Percentiles rank a stretch among this genome's conserved stretches.
These are phyloP conservation scores for Trifolium repens DNA, from an alignment of 306 rosid genomes.

Conservation along the genomic window DNA sequence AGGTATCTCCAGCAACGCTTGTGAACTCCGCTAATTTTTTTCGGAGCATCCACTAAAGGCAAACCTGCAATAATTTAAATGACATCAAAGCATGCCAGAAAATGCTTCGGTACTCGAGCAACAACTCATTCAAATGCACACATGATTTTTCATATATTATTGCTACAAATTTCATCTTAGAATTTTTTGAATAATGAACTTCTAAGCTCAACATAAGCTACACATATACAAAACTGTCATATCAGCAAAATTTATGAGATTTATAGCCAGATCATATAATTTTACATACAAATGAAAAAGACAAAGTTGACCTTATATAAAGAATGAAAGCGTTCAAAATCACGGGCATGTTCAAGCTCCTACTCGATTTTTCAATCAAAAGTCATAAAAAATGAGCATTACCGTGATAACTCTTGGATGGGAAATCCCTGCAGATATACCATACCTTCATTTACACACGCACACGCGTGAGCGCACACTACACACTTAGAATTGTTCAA, in stretches of 20 bases:
- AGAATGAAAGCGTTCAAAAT: constrained; percentile 19
- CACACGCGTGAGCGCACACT: too few relatives aligned
- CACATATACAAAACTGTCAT: constrained; percentile 1
- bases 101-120: neutral
- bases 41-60: constrained; percentile 70
- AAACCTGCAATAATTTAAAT: constrained; percentile 63
- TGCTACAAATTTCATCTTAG: neutral
- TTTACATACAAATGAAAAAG: neutral
- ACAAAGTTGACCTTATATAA: constrained; percentile 1
- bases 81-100: constrained; percentile 34
- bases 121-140: constrained; percentile 14
- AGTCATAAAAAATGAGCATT: neutral
- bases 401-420: neutral
- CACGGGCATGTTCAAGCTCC: constrained; percentile 20
- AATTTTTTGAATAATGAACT: constrained; percentile 1
- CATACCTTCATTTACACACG: neutral
- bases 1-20: constrained; percentile 97
- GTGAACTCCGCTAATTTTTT: constrained; percentile 95
- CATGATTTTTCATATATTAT: constrained; percentile 5
- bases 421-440: neutral
- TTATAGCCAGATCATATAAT: neutral
- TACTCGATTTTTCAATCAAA: neutral
- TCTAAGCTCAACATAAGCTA: constrained; percentile 8
- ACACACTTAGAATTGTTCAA: neutral
- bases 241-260: constrained; percentile 4